Evolutionary conservation across 352 stramenopile species (phyloP), one percentile per base, ranked within the genome.

Genomic region (Elongisporangium undulatum): DNA sequence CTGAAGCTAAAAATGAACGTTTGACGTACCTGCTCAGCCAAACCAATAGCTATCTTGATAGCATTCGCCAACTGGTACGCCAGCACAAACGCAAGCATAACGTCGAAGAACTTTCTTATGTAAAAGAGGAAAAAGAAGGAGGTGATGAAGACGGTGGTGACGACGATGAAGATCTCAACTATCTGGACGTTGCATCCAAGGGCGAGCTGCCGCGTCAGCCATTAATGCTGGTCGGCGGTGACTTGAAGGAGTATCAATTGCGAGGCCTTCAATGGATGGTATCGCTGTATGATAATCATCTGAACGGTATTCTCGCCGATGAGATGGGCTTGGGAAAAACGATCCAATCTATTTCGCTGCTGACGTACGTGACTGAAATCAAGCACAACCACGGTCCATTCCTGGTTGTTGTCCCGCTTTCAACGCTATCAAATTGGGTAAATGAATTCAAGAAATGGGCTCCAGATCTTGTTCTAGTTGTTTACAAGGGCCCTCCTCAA

Each of bases 211-310:
- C 87, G 26, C 81, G 87, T 9, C 97, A 99, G 80, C 97, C 97
- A 0, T 83, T 87, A 60, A 98, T 96, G 83, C 97, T 99, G 23
- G 95, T 98, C 52, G 95, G 95, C 67, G 97, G 97, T 5, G 88
- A 93, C 53, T 68, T 99, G 58, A 98, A 99, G 59, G 86, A 97
- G 54, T 99, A 99, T 68, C 98, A 99, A 75, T 59, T 99, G 50
- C 96, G 98, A 58, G 97, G 97, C 19, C 73, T 99, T 49, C 98
- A 99, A 74, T 99, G 98, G 98, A 99, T 99, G 95, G 97, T 99
- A 49, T 96, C 97, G 34, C 80, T 99, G 24, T 97, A 98, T 54
- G 89, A 99, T 65, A 99, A 99, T 66, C 95, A 97, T 51, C 73
- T 99, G 51, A 99, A 99, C 75, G 97, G 97, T 24, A 99, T 99